These are phyloP conservation scores for Leccinum cinnamomeum DNA, from an alignment of 1,284 basidiomycete genomes.

Conservation along the genomic window DNA sequence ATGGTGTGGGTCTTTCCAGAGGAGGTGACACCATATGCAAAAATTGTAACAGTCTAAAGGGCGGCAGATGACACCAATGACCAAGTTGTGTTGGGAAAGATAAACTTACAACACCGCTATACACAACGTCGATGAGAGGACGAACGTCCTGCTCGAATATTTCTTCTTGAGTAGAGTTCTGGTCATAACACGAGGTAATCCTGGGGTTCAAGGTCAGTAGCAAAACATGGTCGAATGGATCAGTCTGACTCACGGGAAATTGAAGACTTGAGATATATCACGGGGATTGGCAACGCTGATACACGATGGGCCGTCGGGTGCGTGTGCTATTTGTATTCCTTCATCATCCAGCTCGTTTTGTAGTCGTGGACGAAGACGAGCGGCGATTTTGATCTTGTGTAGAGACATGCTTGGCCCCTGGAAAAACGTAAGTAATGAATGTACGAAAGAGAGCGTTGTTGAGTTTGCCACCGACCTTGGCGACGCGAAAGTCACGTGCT, in stretches of 20 bases:
- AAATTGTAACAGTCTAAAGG: slow-evolving; percentile 70
- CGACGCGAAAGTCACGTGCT: slow-evolving; percentile 27
- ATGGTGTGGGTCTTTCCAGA: slow-evolving; percentile 86
- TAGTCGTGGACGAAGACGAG: slow-evolving; percentile 64
- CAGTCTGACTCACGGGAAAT: slow-evolving; percentile 61
- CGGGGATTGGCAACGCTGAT: slow-evolving; percentile 67
- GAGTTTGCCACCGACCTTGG: slow-evolving; percentile 24
- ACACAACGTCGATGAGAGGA: slow-evolving; percentile 69
- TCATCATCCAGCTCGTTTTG: slow-evolving; percentile 61
- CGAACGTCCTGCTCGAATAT: slow-evolving; percentile 70
- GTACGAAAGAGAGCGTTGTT: background rate
- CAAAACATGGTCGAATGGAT: background rate
- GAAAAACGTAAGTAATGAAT: background rate
- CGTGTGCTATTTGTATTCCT: slow-evolving; percentile 52
- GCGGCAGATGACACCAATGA: background rate
- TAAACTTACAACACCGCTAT: slow-evolving; percentile 60
- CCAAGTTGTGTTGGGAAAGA: background rate
- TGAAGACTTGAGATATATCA: slow-evolving; percentile 62
- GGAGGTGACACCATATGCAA: slow-evolving; percentile 81
- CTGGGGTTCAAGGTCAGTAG: slow-evolving; percentile 34
- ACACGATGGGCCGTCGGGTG: slow-evolving; percentile 40
- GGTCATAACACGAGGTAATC: slow-evolving; percentile 69
- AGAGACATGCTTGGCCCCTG: slow-evolving; percentile 14
- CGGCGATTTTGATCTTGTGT: slow-evolving; percentile 53
- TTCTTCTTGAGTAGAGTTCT: slow-evolving; percentile 62